phyloP scores from a whole-genome alignment of 2,329 filamentous ascomycete species.

The Fusarium camptoceras region DNA sequence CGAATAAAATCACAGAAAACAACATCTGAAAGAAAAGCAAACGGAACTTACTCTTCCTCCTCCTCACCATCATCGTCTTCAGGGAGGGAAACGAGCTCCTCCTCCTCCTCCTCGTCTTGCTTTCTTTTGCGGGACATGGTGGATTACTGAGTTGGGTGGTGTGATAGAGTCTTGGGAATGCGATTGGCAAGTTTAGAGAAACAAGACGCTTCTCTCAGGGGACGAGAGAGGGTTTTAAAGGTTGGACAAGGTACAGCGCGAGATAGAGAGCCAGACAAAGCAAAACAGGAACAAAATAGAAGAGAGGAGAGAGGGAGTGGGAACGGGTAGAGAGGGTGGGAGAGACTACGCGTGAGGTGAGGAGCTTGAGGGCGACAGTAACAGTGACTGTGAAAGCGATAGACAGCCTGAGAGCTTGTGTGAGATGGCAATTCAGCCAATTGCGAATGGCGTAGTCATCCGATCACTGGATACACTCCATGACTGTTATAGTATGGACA shows the following conservation, averaged over 20 bases:
- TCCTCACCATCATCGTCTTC: slow-evolving; percentile 64
- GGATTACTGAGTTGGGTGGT: slow-evolving; percentile 11
- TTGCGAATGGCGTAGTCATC: slow-evolving; percentile 33
- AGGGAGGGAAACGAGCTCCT: slow-evolving; percentile 66
- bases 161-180: slow-evolving; percentile 13
- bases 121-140: slow-evolving; percentile 67
- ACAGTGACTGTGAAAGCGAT: slow-evolving; percentile 8
- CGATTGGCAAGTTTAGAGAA: slow-evolving; percentile 22
- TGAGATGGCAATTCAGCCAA: slow-evolving; percentile 35
- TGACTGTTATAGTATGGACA: slow-evolving; percentile 20
- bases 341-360: slow-evolving; percentile 37
- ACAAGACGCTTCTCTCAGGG: slow-evolving; percentile 22
- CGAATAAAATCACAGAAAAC: slow-evolving; percentile 13
- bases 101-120: slow-evolving; percentile 65
- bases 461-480: slow-evolving; percentile 42
- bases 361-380: slow-evolving; percentile 15
- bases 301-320: slow-evolving; percentile 39
- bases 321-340: slow-evolving; percentile 41
- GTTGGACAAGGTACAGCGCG: slow-evolving; percentile 27
- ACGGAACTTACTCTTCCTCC: slow-evolving; percentile 64
- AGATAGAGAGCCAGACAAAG: slow-evolving; percentile 28
- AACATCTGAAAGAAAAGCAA: slow-evolving; percentile 4
- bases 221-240: slow-evolving; percentile 33
- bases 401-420: slow-evolving; percentile 33
- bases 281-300: slow-evolving; percentile 18